phyloP scores from a whole-genome alignment of 768 basidiomycete species.

The Mycena rebaudengoi region DNA sequence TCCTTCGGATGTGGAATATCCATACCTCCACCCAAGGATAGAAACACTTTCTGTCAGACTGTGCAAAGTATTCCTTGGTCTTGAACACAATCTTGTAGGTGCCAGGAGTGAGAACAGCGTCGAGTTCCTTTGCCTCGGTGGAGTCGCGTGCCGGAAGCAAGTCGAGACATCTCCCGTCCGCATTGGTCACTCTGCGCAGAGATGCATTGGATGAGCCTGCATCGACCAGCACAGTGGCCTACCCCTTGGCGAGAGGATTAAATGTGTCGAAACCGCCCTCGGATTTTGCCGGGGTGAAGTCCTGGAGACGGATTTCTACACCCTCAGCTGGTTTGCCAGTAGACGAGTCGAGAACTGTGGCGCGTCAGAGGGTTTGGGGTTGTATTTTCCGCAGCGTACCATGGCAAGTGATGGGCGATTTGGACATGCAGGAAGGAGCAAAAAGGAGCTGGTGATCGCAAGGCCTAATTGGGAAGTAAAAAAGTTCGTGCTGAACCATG shows the following conservation, averaged over 20 bases:
- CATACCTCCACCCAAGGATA: slow-evolving; percentile 91
- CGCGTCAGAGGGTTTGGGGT: not conserved
- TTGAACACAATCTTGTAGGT: slow-evolving; percentile 89
- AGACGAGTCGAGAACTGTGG: slow-evolving; percentile 85
- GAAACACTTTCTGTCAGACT: slow-evolving; percentile 70
- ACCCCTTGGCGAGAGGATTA: slow-evolving; percentile 70
- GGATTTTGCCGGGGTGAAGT: slow-evolving; percentile 32
- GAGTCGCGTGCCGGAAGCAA: slow-evolving; percentile 69
- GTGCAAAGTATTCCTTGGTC: slow-evolving; percentile 79
- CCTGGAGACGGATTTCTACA: slow-evolving; percentile 70
- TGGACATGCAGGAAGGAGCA: slow-evolving; percentile 45
- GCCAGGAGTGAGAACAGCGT: slow-evolving; percentile 61
- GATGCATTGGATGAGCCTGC: not conserved
- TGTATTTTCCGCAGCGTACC: slow-evolving; percentile 51
- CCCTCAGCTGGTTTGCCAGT: slow-evolving; percentile 82
- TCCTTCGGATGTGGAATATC: not conserved
- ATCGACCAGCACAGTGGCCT: slow-evolving; percentile 19
- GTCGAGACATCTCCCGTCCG: slow-evolving; percentile 83
- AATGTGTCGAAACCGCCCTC: slow-evolving; percentile 54
- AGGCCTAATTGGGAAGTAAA: slow-evolving; percentile 32
- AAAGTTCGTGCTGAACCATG: too few species aligned
- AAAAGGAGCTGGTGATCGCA: not conserved
- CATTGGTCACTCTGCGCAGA: slow-evolving; percentile 69
- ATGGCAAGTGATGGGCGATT: slow-evolving; percentile 93
- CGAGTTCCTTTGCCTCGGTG: slow-evolving; percentile 49